Conservation (phyloP, 2,329 filamentous ascomycete genomes). For the Penicillium sp. region DNA sequence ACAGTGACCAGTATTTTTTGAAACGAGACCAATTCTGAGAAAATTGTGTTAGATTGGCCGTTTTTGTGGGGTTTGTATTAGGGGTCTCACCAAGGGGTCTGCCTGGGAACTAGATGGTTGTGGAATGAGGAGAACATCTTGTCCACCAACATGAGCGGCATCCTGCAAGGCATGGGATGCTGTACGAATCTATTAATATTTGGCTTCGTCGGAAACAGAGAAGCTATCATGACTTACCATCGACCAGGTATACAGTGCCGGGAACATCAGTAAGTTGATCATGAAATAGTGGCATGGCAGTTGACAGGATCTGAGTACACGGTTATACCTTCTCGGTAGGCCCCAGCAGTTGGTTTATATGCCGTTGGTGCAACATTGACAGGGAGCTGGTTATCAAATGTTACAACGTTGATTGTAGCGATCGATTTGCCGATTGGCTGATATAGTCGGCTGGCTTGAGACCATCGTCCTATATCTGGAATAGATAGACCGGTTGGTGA, state of each 20-base stretch:
- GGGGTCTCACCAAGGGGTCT: slow-evolving; percentile 32
- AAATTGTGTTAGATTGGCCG: background rate
- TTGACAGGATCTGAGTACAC: no score
- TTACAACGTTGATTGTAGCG: no score
- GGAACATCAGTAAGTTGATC: slow-evolving; percentile 33
- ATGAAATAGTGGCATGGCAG: slow-evolving; percentile 23
- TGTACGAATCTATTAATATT: background rate
- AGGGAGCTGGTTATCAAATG: background rate
- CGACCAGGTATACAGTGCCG: slow-evolving; percentile 40
- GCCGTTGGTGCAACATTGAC: background rate
- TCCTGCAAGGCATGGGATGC: slow-evolving; percentile 22
- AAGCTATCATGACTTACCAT: slow-evolving; percentile 27
- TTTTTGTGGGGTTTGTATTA: background rate
- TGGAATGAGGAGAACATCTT: slow-evolving; percentile 39
- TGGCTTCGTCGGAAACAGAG: no score
- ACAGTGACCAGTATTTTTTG: slow-evolving; percentile 47
- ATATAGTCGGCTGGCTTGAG: slow-evolving; percentile 6
- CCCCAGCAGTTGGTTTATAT: background rate
- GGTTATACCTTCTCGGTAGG: background rate
- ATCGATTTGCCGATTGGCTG: slow-evolving; percentile 6
- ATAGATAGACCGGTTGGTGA: slow-evolving; percentile 10
- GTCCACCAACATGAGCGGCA: slow-evolving; percentile 27
- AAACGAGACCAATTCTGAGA: slow-evolving; percentile 38
- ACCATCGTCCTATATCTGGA: background rate
- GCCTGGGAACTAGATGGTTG: slow-evolving; percentile 35